These are phyloP conservation scores for Rhododendron henanense DNA, from an alignment of 148 eudicot genomes.

Conservation along the genomic window DNA sequence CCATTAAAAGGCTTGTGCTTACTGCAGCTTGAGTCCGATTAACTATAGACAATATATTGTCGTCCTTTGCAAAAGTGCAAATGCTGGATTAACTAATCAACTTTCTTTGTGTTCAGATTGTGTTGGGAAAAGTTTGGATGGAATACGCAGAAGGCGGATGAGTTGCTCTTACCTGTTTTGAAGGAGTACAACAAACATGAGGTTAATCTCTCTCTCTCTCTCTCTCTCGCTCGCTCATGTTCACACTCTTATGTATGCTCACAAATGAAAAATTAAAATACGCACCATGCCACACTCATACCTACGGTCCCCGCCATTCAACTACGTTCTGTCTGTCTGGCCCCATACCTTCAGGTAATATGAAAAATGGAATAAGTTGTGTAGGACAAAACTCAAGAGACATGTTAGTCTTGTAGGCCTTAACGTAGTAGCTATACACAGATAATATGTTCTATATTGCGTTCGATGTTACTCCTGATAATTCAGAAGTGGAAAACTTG, in stretches of 20 bases:
- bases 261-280: background rate
- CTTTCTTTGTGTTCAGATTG: constrained; percentile 44
- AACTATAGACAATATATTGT: background rate
- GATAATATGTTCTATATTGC: background rate
- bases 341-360: background rate
- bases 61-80: background rate
- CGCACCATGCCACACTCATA: background rate
- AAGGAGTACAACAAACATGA: constrained; percentile 93
- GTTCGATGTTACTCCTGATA: background rate
- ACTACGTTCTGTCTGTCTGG: background rate
- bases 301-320: background rate
- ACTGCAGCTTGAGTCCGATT: background rate
- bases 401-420: background rate
- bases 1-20: background rate
- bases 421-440: background rate
- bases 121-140: constrained; percentile 94
- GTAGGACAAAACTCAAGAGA: background rate
- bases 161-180: constrained; percentile 78
- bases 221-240: background rate
- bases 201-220: constrained; percentile 41
- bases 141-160: constrained; percentile 80
- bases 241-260: background rate
- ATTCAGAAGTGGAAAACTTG: background rate
- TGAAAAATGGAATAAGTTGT: background rate
- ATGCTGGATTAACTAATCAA: background rate